A percentile compares a stretch with the other conserved stretches of the same genome.
These are phyloP conservation scores for Meira nashicola DNA, from an alignment of 1,284 basidiomycete genomes.

Conservation along the genomic window DNA sequence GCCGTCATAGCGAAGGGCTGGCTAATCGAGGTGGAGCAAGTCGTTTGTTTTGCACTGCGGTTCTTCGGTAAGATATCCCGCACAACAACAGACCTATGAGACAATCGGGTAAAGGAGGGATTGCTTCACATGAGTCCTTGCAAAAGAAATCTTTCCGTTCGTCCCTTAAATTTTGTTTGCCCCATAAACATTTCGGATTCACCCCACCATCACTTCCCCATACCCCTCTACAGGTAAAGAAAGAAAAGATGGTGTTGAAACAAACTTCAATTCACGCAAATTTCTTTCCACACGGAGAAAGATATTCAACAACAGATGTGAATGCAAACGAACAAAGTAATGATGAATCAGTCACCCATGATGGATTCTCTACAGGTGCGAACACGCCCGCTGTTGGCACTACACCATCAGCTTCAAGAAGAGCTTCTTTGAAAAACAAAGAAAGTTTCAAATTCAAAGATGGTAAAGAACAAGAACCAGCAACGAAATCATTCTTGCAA, in stretches of 20 bases:
- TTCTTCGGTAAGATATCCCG: too few species aligned
- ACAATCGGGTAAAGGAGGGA: too few species aligned
- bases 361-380: slow-evolving; percentile 2
- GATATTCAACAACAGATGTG: slow-evolving; percentile 30
- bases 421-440: neutral
- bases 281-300: slow-evolving; percentile 31
- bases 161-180: too few species aligned
- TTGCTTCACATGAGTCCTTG: too few species aligned
- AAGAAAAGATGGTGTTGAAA: slow-evolving; percentile 39
- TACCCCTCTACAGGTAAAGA: slow-evolving; percentile 1
- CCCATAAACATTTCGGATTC: too few species aligned
- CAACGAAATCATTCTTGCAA: too few species aligned
- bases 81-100: too few species aligned
- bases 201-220: too few species aligned
- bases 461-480: neutral
- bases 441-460: neutral
- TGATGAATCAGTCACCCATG: neutral
- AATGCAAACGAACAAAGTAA: slow-evolving; percentile 5
- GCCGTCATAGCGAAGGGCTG: too few species aligned
- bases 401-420: neutral
- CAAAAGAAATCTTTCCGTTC: too few species aligned
- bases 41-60: too few species aligned
- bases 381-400: neutral
- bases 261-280: slow-evolving; percentile 38
- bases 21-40: too few species aligned